Base-by-base conservation (phyloP, 768 basidiomycete species). In the Mycena olivaceomarginata region DNA sequence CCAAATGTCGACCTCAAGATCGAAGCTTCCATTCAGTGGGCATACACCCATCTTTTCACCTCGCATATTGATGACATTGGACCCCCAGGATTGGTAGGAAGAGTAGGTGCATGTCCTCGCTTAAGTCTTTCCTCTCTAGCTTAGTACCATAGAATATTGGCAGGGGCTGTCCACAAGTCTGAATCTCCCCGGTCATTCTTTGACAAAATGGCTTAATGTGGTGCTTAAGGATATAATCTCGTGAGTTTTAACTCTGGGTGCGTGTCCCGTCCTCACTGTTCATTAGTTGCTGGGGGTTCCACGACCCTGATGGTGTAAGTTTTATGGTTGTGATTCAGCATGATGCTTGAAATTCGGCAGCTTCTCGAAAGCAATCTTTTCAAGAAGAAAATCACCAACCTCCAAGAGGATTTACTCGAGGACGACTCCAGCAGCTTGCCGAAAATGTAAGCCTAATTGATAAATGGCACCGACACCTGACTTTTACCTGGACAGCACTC, bases 391-490 rank as follows among this genome's bases (percentile, higher is more conserved):
- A 66, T 66, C 10, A 66, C 64, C 45, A 31, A 18, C 40, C 64
- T 66, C 45, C 64, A 66, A 48, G 64, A 66, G 45, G 64, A 66
- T 66, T 66, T 66, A 25, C 64, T 66, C 22, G 64, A 66, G 18
- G 64, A 66, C 45, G 45, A 46, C 13, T 66, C 64, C 16, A 66
- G 12, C 15, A 25, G 18, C 45, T 66, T 66, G 20, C 64, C 64
- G 16, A 66, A 66, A 37, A 48, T 66, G 64, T 66, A 40, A 66
- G 64, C 43, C 40, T 40, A 22, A 25, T 63, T 18, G n/a, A 25
- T 40, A 60, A 37, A 43, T 6, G 53, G 53, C 18, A 56, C n/a
- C 59, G 37, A 60, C 37, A 15, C 31, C 59, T 60, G 31, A 60
- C 7, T n/a, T 60, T 60, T 39, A 15, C 59, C 10, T 39, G 59